A percentile compares a stretch with the other conserved stretches of the same genome.
These are phyloP conservation scores for Gelatoporia subvermispora DNA, from an alignment of 768 basidiomycete genomes.

Conservation along the genomic window DNA sequence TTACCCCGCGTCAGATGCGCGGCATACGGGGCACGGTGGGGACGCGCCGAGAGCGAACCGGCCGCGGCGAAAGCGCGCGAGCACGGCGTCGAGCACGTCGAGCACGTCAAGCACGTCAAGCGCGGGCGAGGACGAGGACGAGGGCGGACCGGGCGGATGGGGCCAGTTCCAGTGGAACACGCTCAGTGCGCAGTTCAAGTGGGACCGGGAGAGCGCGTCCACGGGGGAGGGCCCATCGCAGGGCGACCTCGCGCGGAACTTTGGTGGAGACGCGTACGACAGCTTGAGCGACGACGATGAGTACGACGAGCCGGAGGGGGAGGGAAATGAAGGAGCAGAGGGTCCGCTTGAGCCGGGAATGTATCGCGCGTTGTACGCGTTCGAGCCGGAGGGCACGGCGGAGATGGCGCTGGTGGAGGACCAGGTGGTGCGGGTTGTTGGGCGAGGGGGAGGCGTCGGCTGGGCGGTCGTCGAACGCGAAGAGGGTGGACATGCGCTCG, in stretches of 20 bases:
- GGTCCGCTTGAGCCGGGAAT: slow-evolving; percentile 56
- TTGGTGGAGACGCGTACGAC: slow-evolving; percentile 25
- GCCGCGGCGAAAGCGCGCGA: slow-evolving; percentile 25
- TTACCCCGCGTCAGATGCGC: slow-evolving; percentile 35
- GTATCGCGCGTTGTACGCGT: slow-evolving; percentile 74
- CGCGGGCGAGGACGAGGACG: slow-evolving; percentile 24
- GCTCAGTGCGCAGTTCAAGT: slow-evolving; percentile 30
- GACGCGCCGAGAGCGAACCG: slow-evolving; percentile 37
- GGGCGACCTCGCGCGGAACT: slow-evolving; percentile 45
- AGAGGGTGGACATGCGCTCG: slow-evolving; percentile 57
- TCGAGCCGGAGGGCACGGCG: slow-evolving; percentile 74
- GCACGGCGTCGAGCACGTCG: slow-evolving; percentile 21
- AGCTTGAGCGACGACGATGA: slow-evolving; percentile 8
- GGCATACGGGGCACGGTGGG: slow-evolving; percentile 39
- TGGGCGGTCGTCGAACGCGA: slow-evolving; percentile 68
- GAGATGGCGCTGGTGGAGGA: slow-evolving; percentile 81
- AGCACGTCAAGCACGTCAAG: slow-evolving; percentile 17
- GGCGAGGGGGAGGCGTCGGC: slow-evolving; percentile 72
- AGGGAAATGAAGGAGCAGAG: slow-evolving; percentile 24
- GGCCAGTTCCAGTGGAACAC: slow-evolving; percentile 38
- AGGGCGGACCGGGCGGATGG: slow-evolving; percentile 26
- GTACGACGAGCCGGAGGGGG: slow-evolving; percentile 20
- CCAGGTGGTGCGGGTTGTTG: slow-evolving; percentile 68
- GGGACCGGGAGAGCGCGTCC: slow-evolving; percentile 26
- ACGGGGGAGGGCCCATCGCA: slow-evolving; percentile 29